These are phyloP conservation scores for Ilyonectria sp. DNA, from an alignment of 2,329 filamentous ascomycete genomes.

Conservation along the genomic window DNA sequence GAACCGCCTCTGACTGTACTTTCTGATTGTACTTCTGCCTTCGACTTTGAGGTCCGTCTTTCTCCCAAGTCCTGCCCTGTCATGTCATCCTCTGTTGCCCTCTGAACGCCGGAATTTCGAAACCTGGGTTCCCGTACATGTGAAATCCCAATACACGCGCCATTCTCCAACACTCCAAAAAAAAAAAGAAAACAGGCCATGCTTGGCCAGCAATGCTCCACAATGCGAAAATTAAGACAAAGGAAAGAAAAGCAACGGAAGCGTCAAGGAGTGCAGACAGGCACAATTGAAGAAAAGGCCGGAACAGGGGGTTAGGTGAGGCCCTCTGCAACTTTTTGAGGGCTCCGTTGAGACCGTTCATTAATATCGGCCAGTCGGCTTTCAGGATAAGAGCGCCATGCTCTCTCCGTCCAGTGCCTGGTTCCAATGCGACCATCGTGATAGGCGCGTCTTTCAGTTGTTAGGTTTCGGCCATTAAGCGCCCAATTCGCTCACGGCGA, in stretches of 20 bases:
- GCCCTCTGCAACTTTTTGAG: not conserved
- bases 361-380: not conserved
- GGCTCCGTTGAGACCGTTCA: not conserved
- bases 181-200: conserved; percentile 33
- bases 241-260: conserved; percentile 25
- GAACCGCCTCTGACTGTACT: conserved; percentile 21
- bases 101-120: conserved; percentile 35
- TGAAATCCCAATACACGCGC: conserved; percentile 38
- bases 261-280: conserved; percentile 6
- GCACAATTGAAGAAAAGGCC: conserved; percentile 5
- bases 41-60: conserved; percentile 22
- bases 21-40: conserved; percentile 19
- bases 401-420: conserved; percentile 4
- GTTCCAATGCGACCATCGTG: not conserved
- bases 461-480: conserved; percentile 39
- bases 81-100: conserved; percentile 31
- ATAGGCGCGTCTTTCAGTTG: not conserved
- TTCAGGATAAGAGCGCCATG: not conserved
- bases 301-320: conserved; percentile 1
- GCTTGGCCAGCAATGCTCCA: conserved; percentile 37
- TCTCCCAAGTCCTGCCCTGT: conserved; percentile 21
- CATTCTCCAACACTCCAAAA: conserved; percentile 42
- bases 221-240: conserved; percentile 32
- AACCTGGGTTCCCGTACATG: conserved; percentile 29
- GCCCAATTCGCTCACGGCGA: conserved; percentile 56